phyloP scores from a whole-genome alignment of 1,284 basidiomycete genomes.

The Agroathelia rolfsii region DNA sequence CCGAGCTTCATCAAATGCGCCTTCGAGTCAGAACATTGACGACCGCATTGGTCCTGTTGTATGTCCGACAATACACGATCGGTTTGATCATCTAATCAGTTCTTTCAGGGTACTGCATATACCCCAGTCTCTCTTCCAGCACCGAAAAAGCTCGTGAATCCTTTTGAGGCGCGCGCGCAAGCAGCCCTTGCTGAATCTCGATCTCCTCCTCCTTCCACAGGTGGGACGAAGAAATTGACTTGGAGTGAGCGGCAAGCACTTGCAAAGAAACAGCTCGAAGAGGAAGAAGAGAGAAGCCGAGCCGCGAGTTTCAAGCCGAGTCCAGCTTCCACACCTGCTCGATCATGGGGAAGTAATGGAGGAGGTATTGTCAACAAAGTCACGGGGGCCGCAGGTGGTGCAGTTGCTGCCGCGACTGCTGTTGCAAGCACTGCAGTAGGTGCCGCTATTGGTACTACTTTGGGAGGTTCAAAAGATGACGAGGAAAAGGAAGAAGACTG shows the following conservation, averaged over 20 bases:
- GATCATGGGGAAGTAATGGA: conserved; percentile 14
- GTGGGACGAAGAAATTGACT: conserved; percentile 65
- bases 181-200: conserved; percentile 17
- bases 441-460: conserved; percentile 17
- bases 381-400: conserved; percentile 26
- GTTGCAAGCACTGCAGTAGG: conserved; percentile 16
- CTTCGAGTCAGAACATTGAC: conserved; percentile 63
- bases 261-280: conserved; percentile 75
- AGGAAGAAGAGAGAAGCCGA: conserved; percentile 67
- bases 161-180: conserved; percentile 52
- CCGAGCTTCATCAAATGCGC: conserved; percentile 33
- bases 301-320: conserved; percentile 35
- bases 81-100: too few relatives aligned
- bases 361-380: too few relatives aligned
- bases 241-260: conserved; percentile 87
- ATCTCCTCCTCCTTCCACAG: conserved; percentile 17
- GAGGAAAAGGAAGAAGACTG: conserved; percentile 14
- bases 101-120: conserved; percentile 63
- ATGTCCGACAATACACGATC: conserved; percentile 16
- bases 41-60: conserved; percentile 73
- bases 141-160: conserved; percentile 82
- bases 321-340: conserved; percentile 23
- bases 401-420: conserved; percentile 18
- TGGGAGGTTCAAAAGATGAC: conserved; percentile 21
- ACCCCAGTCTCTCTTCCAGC: conserved; percentile 75